Base-by-base conservation (phyloP, 2,329 filamentous ascomycete species). In the Beauveria sp. region DNA sequence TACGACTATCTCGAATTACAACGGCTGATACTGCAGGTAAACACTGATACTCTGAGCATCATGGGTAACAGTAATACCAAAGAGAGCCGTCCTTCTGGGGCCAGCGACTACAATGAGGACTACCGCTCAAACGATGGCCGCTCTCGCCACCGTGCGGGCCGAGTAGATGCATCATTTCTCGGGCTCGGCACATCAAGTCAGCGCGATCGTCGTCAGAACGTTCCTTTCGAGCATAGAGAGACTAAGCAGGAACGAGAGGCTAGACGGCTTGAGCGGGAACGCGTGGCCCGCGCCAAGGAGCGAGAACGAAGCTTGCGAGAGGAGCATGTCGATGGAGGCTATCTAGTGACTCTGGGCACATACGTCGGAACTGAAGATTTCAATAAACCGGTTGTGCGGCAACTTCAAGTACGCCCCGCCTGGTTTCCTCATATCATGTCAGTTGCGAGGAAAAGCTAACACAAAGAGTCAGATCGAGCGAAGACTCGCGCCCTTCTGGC, bases 341-440 rank as follows among this genome's bases (percentile, higher is more conserved):
- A 88, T 76, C 78, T 99, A 53, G 95, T 99, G 38, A 99, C 95
- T 0, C 85, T 96, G 71, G 95, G 95, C 42, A 90, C 93, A 55
- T 99, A 99, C 71, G 93, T 91, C 24, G 93, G 93, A 0, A 79
- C 86, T 0, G 95, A 99, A 75, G 95, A 99, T 75, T 99, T 93
- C 73, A 96, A 86, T 79, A 98, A 98, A 74, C 78, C 84, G 20
- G 80, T 91, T 53, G 93, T 98, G 61, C 86, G 95, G 67, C 93
- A 96, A 73, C 78, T 99, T 61, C 93, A 95, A 88, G 92, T 96
- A 82, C 70, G 77, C 42, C 24, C 22, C 42, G 14, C n/a, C 16
- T 10, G 16, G 1, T 7, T 7, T 2, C 3, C 26, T 38, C 8
- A 18, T 24, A n/a, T 12, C 14, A 31, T 22, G 45, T 9, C 20